phyloP scores from a whole-genome alignment of 345 rosid species.

The Cochlearia excelsa region DNA sequence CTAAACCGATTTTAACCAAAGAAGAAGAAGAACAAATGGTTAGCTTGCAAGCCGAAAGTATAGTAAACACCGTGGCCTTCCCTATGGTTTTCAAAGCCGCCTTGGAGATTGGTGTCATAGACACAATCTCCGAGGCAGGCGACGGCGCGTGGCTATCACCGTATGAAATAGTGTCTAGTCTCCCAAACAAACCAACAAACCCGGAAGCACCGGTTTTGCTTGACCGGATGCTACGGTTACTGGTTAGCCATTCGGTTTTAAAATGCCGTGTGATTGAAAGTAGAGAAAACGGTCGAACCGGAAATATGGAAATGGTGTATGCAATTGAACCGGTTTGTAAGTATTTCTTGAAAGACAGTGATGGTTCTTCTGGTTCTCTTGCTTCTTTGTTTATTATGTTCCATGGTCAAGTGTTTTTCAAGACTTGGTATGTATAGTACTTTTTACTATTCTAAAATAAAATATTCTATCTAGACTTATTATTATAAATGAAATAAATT shows the following conservation, averaged over 20 bases:
- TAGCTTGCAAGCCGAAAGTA: constrained; percentile 30
- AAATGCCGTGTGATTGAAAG: constrained; percentile 34
- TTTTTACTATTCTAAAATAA: background rate
- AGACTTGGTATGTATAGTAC: constrained; percentile 27
- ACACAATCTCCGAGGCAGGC: constrained; percentile 40
- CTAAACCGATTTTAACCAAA: constrained; percentile 15
- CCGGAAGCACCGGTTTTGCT: constrained; percentile 45
- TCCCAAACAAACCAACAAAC: constrained; percentile 39
- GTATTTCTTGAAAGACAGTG: constrained; percentile 28
- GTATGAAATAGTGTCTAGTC: constrained; percentile 38
- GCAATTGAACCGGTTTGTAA: constrained; percentile 35
- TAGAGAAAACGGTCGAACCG: constrained; percentile 10
- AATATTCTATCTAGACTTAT: too few species aligned
- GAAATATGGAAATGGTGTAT: constrained; percentile 19
- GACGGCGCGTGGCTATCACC: constrained; percentile 40
- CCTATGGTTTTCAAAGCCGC: constrained; percentile 55
- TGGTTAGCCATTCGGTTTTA: constrained; percentile 48
- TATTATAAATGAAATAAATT: too few species aligned
- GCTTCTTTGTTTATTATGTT: constrained; percentile 19
- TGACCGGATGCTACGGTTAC: constrained; percentile 49
- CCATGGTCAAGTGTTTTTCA: constrained; percentile 24
- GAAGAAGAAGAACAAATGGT: constrained; percentile 21
- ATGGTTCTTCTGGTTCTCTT: constrained; percentile 26
- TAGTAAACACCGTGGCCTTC: constrained; percentile 32
- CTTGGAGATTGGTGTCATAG: constrained; percentile 49